Conservation (phyloP, 495 filamentous ascomycete species). For the Hypoxylon intermedium region DNA sequence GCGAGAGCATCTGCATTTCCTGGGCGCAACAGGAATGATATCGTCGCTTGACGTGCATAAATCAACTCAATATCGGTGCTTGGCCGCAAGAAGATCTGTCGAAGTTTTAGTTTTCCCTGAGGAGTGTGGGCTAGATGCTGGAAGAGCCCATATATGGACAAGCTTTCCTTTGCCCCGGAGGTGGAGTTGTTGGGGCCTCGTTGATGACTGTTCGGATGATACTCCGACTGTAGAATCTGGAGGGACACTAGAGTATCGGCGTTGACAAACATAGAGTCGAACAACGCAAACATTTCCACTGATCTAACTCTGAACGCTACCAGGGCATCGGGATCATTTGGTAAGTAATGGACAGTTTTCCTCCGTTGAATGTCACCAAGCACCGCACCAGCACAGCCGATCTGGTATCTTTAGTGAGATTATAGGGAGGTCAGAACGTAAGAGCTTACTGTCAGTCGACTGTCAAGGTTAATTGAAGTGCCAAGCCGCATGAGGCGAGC, state of each 20-base stretch:
- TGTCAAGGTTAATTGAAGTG: slow-evolving; percentile 79
- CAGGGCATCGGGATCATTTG: slow-evolving; percentile 58
- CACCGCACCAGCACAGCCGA: slow-evolving; percentile 85
- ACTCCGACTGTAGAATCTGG: slow-evolving; percentile 85
- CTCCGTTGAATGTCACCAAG: slow-evolving; percentile 79
- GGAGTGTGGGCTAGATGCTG: slow-evolving; percentile 78
- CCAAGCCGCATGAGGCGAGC: slow-evolving; percentile 75
- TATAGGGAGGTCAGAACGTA: neutral
- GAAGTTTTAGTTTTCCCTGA: slow-evolving; percentile 77
- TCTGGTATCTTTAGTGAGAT: slow-evolving; percentile 29
- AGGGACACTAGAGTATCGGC: slow-evolving; percentile 80
- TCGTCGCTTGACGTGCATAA: slow-evolving; percentile 73
- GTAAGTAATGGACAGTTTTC: slow-evolving; percentile 64
- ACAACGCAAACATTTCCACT: slow-evolving; percentile 80
- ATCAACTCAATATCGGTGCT: slow-evolving; percentile 72
- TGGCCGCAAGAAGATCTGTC: slow-evolving; percentile 85
- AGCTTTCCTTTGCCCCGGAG: slow-evolving; percentile 80
- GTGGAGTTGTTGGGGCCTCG: slow-evolving; percentile 73
- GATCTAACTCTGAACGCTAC: slow-evolving; percentile 64
- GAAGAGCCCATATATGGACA: slow-evolving; percentile 89
- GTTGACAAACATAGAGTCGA: slow-evolving; percentile 84
- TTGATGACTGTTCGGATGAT: slow-evolving; percentile 82
- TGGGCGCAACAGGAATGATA: slow-evolving; percentile 70
- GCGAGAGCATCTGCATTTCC: slow-evolving; percentile 68
- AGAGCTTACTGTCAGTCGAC: slow-evolving; percentile 51